A percentile compares a stretch with the other conserved stretches of the same genome.
Conservation (phyloP, 805 yeast species). For the Candida parachauliodes region DNA sequence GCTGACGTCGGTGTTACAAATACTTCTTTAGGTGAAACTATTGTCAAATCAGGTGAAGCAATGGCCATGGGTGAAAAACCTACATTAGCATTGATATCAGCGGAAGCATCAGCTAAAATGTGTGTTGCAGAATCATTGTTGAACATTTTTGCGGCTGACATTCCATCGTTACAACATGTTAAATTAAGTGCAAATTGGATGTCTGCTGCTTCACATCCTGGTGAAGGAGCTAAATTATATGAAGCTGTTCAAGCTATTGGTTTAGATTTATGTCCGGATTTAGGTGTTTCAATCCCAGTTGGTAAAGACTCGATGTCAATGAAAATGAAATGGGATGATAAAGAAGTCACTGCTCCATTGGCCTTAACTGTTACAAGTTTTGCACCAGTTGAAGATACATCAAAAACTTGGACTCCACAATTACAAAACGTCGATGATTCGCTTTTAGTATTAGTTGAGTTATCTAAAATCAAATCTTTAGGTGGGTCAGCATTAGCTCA, state of each 20-base stretch:
- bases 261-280: constrained; percentile 86
- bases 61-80: constrained; percentile 98
- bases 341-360: constrained; percentile 93
- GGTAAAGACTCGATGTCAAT: constrained; percentile 99
- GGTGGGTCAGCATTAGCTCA: constrained; percentile 97
- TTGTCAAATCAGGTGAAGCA: constrained; percentile 88
- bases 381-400: constrained; percentile 78
- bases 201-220: constrained; percentile 93
- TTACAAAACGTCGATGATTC: constrained; percentile 53
- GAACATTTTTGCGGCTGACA: constrained; percentile 86
- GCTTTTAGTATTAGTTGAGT: constrained; percentile 73
- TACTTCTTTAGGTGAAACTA: constrained; percentile 75
- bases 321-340: constrained; percentile 96
- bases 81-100: constrained; percentile 77
- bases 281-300: constrained; percentile 91
- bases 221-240: constrained; percentile 92
- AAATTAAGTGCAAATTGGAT: constrained; percentile 98
- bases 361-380: constrained; percentile 90
- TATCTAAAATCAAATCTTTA: constrained; percentile 58
- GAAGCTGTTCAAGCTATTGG: constrained; percentile 98
- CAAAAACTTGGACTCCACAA: constrained; percentile 94
- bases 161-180: constrained; percentile 66
- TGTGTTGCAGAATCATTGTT: constrained; percentile 91
- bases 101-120: constrained; percentile 91
- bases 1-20: constrained; percentile 97